These are phyloP conservation scores for Pugionium dolabratum DNA, from an alignment of 345 rosid species.

Conservation along the genomic window DNA sequence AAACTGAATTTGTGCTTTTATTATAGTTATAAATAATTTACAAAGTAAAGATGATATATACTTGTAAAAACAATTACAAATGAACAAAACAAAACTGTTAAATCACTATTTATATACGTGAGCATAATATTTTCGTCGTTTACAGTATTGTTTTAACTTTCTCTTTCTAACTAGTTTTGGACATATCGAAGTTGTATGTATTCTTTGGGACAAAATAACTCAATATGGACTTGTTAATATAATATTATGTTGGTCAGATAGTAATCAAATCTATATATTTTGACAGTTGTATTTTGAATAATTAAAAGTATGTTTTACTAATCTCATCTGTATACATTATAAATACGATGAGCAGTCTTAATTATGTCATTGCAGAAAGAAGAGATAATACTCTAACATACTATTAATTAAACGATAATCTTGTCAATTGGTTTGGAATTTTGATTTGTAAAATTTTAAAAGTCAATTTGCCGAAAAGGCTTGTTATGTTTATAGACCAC, in stretches of 20 bases:
- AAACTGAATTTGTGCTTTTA: too few relatives aligned
- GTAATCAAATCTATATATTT: constrained; percentile 26
- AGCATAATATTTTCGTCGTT: too few relatives aligned
- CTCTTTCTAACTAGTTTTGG: background rate
- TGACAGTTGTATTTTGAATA: constrained; percentile 33
- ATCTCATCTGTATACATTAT: constrained; percentile 32
- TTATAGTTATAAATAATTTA: too few relatives aligned
- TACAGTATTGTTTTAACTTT: background rate
- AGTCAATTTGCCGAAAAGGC: background rate
- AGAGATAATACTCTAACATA: constrained; percentile 32
- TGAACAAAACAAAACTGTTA: too few relatives aligned
- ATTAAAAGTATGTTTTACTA: constrained; percentile 34
- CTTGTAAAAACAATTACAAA: too few relatives aligned
- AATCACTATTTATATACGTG: too few relatives aligned
- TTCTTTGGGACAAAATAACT: background rate
- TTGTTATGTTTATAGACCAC: background rate
- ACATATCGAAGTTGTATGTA: background rate
- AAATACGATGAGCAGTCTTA: constrained; percentile 11
- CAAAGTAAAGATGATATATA: too few relatives aligned
- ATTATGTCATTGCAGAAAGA: constrained; percentile 24
- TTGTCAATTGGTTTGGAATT: background rate
- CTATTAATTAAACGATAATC: too few relatives aligned
- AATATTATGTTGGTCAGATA: background rate
- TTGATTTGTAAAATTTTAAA: background rate
- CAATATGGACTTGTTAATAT: too few relatives aligned